These are phyloP conservation scores for Diaporthe capsici DNA, from an alignment of 2,329 filamentous ascomycete genomes.

Conservation along the genomic window DNA sequence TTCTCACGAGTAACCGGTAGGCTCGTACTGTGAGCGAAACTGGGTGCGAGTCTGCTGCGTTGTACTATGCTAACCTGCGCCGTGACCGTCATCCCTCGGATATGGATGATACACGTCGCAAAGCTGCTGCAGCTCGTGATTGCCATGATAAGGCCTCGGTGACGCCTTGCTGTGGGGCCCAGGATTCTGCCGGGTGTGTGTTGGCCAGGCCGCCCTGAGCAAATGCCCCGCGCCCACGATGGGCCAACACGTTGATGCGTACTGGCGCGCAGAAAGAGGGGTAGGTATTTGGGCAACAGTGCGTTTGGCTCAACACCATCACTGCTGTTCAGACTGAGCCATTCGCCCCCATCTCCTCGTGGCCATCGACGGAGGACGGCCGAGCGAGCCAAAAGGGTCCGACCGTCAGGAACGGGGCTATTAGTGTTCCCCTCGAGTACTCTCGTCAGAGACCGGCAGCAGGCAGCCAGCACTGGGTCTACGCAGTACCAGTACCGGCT, in stretches of 20 bases:
- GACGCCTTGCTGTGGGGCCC: slow-evolving; percentile 13
- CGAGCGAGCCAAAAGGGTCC: neutral
- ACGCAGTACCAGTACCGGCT: neutral
- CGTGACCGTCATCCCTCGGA: neutral
- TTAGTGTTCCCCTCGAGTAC: neutral
- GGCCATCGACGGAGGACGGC: neutral
- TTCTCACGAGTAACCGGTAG: neutral
- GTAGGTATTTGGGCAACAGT: neutral
- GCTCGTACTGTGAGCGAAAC: neutral
- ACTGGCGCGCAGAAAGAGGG: neutral
- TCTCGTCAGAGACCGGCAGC: neutral
- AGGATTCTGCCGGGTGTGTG: slow-evolving; percentile 18
- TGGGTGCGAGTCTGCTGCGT: neutral
- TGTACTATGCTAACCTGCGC: neutral
- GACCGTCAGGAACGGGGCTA: neutral
- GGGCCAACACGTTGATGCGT: slow-evolving; percentile 16
- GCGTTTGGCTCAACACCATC: neutral
- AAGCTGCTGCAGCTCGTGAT: neutral
- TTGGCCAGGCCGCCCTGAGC: slow-evolving; percentile 18
- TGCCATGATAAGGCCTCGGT: slow-evolving; percentile 18
- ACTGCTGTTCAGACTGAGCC: neutral
- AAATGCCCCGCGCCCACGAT: slow-evolving; percentile 17
- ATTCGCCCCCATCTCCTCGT: neutral
- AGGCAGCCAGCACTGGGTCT: neutral
- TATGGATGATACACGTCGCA: neutral